Base-by-base conservation (phyloP, 1,284 basidiomycete genomes). In the Fomitopsis schrenkii region DNA sequence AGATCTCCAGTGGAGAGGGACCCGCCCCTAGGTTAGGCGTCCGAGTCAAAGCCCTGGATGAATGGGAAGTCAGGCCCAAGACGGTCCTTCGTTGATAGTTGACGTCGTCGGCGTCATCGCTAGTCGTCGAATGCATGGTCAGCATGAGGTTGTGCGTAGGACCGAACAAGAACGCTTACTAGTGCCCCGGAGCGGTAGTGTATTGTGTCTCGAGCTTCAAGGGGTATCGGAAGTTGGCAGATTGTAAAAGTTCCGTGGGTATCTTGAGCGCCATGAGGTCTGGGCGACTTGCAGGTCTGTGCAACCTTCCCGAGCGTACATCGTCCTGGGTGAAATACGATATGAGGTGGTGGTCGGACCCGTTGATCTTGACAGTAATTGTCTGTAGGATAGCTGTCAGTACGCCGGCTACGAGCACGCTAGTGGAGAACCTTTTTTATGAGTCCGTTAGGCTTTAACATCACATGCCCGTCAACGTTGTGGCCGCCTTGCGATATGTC, bases 281-380 rank as follows among this genome's bases (percentile, higher is more conserved):
- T 17, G 80, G 75, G 40, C 86, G 78, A 28, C 77, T 80, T 1
- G 83, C 84, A 2, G 89, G 88, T 42, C 84, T 79, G 74, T 86
- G 75, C 45, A 93, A 77, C 54, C 82, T 80, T 46, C 86, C 86
- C 36, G 81, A 80, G 22, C 83, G 81, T 38, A 91, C 83, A 69
- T 93, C 91, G 59, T 91, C 89, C 38, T 87, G 84, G 14, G 84
- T 88, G 74, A 91, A 93, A 76, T 93, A 93, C 10, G 88, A 90
- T 63, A 93, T 86, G 63, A 93, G 81, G 70, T 93, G 91, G 56
- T 91, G 83, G 72, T 91, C 89, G 19, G 87, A 87, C 19, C 85
- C 86, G 60, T 90, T 86, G 50, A 90, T 84, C 58, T 85, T 87
- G 58, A 92, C 86, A 9, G 89, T 91, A 65, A 91, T 91, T n/a